A percentile compares a stretch with the other conserved stretches of the same genome.
These are phyloP conservation scores for Venturia aucupariae DNA, from an alignment of 2,329 filamentous ascomycete genomes.

Conservation along the genomic window DNA sequence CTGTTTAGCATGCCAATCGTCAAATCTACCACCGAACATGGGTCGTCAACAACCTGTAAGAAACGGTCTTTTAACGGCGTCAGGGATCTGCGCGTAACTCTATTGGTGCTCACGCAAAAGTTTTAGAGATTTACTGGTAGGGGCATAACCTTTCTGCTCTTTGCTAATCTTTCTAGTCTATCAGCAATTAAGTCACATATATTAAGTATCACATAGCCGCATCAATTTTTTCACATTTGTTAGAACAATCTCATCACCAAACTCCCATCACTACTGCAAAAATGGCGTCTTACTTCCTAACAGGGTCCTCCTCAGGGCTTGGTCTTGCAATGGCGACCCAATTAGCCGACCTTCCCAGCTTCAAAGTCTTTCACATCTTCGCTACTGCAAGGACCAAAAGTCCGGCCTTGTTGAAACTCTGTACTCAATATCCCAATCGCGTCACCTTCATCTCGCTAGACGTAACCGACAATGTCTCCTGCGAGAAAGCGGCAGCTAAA, in stretches of 20 bases:
- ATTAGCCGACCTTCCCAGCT: not conserved
- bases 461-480: constrained; percentile 26
- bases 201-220: not conserved
- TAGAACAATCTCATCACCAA: not conserved
- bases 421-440: constrained; percentile 21
- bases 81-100: not conserved
- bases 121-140: not conserved
- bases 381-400: constrained; percentile 3
- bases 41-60: not conserved
- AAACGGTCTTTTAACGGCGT: not conserved
- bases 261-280: not conserved
- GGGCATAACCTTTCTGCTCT: not conserved
- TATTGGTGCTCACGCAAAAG: not conserved
- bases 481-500: constrained; percentile 26
- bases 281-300: constrained; percentile 9
- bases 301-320: not conserved
- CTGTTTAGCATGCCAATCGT: not conserved
- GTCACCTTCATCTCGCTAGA: constrained; percentile 32
- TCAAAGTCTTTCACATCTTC: constrained; percentile 9
- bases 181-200: not conserved
- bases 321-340: constrained; percentile 6
- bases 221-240: too few species aligned
- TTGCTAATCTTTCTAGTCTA: not conserved
- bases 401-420: not conserved
- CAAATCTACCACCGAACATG: not conserved